phyloP scores from a whole-genome alignment of 2,329 filamentous ascomycete genomes.

The Verruconis gallopava region DNA sequence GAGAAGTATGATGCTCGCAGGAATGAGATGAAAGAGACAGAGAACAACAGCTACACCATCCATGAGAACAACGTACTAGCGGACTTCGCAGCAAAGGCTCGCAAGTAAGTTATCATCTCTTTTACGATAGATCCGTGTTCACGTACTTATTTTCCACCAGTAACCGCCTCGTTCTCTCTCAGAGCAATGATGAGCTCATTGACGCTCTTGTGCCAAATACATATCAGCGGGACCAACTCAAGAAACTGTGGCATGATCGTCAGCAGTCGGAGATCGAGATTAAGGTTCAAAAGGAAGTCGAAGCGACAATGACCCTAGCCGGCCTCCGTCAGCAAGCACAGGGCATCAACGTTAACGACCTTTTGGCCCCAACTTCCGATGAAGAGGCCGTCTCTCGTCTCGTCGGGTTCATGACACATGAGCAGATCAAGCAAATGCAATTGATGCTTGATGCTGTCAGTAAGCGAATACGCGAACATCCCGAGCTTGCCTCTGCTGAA shows the following conservation, averaged over 20 bases:
- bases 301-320: not conserved
- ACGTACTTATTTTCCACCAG: not conserved
- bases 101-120: not conserved
- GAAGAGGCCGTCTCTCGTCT: not conserved
- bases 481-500: not conserved
- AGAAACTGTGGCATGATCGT: not conserved
- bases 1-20: not conserved
- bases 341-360: not conserved
- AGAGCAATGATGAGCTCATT: not conserved
- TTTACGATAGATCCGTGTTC: not conserved
- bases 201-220: not conserved
- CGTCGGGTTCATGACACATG: not conserved
- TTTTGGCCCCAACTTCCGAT: not conserved
- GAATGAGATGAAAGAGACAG: not conserved
- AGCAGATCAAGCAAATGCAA: constrained; percentile 1
- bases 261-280: not conserved
- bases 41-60: not conserved
- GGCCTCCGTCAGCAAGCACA: not conserved
- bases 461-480: not conserved
- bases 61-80: not conserved
- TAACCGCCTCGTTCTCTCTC: not conserved
- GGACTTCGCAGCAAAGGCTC: not conserved
- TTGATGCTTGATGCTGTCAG: not conserved
- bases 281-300: not conserved
- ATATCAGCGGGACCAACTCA: not conserved